Evolutionary conservation across 1,139 yeast genomes (phyloP), one percentile per base, ranked within the genome.

Genomic region (Debaryomyces coudertii): DNA sequence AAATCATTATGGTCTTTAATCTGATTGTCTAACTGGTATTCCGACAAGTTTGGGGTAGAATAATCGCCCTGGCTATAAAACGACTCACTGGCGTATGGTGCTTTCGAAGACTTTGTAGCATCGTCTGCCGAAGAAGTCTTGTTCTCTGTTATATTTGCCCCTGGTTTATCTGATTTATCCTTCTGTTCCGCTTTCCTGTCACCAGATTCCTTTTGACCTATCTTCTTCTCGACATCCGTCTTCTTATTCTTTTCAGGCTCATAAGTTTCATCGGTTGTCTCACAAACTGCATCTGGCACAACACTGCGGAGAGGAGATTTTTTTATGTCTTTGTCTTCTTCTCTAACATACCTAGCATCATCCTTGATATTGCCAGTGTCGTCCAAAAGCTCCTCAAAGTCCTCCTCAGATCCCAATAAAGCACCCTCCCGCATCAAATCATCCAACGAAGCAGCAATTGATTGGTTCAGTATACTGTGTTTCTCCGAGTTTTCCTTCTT

Each of bases 381-480:
- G 53, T 82, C 86, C 55, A 82, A 65, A 44, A 78, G 69, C 29
- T 67, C 65, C 20, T 77, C 83, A 53, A 82, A 75, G 53, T 74
- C 78, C 51, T 76, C 83, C 47, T 81, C 86, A 18, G 81, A 80
- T 7, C 80, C 80, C 53, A 81, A 57, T 44, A 83, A 66, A 0
- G 86, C 87, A 18, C 88, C 87, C 55, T 82, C 87, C 38, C 65
- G 76, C 48, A 74, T 77, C 56, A 82, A 70, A 38, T 82, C 85
- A 50, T 77, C 84, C 53, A 82, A 73, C 0, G 82, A 72, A 24
- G 81, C 77, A 38, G 76, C 62, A 27, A 74, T 59, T 23, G 66
- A 56, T 24, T 55, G 49, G 47, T 56, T 61, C 52, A 56, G 52
- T 28, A 54, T 53, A 30, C 46, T 52, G 47, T 31, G 45, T 39